Conservation (phyloP, 305 asterid species). For the Solanum hybrid region DNA sequence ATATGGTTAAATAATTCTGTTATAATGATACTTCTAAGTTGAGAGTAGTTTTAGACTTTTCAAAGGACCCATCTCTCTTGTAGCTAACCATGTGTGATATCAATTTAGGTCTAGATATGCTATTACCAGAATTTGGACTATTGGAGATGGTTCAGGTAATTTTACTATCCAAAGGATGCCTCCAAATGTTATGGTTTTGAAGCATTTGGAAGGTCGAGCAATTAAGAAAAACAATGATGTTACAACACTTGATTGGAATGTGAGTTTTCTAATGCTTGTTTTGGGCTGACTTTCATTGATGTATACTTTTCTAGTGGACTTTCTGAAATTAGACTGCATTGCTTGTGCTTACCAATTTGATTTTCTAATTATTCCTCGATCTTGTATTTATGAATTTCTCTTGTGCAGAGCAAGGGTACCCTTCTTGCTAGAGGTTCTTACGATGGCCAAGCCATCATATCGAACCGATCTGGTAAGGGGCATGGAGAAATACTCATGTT, state of each 20-base stretch:
- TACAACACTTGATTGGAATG: conserved; percentile 88
- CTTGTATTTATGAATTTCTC: too few relatives aligned
- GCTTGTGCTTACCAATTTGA: too few relatives aligned
- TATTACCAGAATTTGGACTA: conserved; percentile 88
- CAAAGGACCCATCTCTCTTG: not conserved
- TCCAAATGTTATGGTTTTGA: too few relatives aligned
- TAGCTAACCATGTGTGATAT: not conserved
- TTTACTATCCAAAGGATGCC: conserved; percentile 40
- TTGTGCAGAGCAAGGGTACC: too few relatives aligned
- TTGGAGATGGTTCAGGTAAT: conserved; percentile 52
- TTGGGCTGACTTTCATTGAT: not conserved
- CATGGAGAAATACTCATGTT: too few relatives aligned
- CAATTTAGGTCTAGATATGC: conserved; percentile 72
- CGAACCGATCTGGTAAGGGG: too few relatives aligned
- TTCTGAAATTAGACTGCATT: too few relatives aligned
- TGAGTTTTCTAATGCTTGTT: conserved; percentile 19
- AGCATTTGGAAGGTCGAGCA: conserved; percentile 18
- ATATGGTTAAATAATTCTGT: too few relatives aligned
- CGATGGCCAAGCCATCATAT: too few relatives aligned
- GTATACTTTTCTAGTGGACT: too few relatives aligned
- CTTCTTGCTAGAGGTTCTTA: too few relatives aligned
- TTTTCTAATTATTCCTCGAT: too few relatives aligned
- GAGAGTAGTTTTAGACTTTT: not conserved
- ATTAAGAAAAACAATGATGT: conserved; percentile 92
- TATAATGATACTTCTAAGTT: not conserved